These are phyloP conservation scores for Starmera stellimalicola DNA, from an alignment of 1,139 yeast genomes.

Conservation along the genomic window DNA sequence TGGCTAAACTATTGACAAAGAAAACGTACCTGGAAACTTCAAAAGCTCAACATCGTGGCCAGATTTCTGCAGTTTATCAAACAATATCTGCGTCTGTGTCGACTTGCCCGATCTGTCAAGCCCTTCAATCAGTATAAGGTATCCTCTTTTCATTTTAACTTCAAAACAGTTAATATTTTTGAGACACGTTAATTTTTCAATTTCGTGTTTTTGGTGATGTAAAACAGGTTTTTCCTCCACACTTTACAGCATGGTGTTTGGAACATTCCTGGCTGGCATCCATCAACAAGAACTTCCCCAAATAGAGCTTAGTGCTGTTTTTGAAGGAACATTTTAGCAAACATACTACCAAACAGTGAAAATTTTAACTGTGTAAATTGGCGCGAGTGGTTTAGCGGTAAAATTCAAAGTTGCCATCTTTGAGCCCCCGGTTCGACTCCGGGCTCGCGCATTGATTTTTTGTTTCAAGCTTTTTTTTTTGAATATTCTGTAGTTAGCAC, in stretches of 20 bases:
- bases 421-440: constrained; percentile 49
- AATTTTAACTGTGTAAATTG: constrained; percentile 9
- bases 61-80: constrained; percentile 26
- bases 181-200: too few relatives aligned
- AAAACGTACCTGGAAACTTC: constrained; percentile 53
- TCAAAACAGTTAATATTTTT: too few relatives aligned
- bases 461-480: too few relatives aligned
- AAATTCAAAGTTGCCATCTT: constrained; percentile 44
- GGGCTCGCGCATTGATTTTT: constrained; percentile 42
- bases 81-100: constrained; percentile 60
- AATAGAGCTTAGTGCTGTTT: too few relatives aligned
- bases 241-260: too few relatives aligned
- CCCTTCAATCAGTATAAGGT: constrained; percentile 79
- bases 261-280: too few relatives aligned
- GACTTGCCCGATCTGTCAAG: constrained; percentile 93
- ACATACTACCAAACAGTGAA: neutral
- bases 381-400: constrained; percentile 44
- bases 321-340: too few relatives aligned
- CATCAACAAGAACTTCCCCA: too few relatives aligned
- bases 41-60: constrained; percentile 34
- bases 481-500: too few relatives aligned
- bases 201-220: too few relatives aligned
- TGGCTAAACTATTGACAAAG: too few relatives aligned
- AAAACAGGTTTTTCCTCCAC: too few relatives aligned
- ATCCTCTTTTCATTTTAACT: constrained; percentile 43